These are phyloP conservation scores for Drechslerella stenobrocha DNA, from an alignment of 2,329 filamentous ascomycete species.

Conservation along the genomic window DNA sequence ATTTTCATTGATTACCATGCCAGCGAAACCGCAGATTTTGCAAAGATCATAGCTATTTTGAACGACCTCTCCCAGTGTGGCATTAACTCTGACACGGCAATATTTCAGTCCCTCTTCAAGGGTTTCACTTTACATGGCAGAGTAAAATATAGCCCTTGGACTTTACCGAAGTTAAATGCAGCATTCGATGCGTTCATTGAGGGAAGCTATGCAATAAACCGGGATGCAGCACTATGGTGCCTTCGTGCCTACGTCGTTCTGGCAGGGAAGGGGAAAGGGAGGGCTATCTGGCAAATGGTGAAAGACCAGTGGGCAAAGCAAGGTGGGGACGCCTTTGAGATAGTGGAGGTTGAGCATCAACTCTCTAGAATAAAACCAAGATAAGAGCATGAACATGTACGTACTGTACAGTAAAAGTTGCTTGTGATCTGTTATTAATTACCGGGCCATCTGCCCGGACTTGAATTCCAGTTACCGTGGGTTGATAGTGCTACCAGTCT, in stretches of 20 bases:
- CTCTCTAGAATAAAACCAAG: conserved; percentile 29
- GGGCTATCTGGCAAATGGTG: conserved; percentile 39
- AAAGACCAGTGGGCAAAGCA: conserved; percentile 37
- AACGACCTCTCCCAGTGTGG: conserved; percentile 75
- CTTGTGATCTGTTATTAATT: conserved; percentile 1
- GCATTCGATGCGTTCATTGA: conserved; percentile 69
- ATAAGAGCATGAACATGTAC: background rate
- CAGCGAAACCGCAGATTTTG: conserved; percentile 68
- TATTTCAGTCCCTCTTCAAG: conserved; percentile 80
- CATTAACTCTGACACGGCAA: conserved; percentile 71
- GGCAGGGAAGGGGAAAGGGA: conserved; percentile 53
- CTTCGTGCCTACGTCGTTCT: conserved; percentile 51
- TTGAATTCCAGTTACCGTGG: conserved; percentile 36
- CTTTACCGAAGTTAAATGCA: conserved; percentile 66
- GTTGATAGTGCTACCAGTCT: conserved; percentile 53
- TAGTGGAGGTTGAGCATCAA: conserved; percentile 24
- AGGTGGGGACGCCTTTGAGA: conserved; percentile 28
- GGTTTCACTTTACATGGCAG: conserved; percentile 77
- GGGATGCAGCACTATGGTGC: conserved; percentile 46
- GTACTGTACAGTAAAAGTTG: background rate
- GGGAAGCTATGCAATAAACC: conserved; percentile 50
- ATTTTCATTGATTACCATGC: conserved; percentile 77
- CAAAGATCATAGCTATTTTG: conserved; percentile 70
- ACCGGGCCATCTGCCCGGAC: conserved; percentile 6
- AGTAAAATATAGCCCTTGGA: conserved; percentile 70